Evolutionary conservation across 148 eudicot species (phyloP), one percentile per base, ranked within the genome.

Genomic region (Simmondsia chinensis): DNA sequence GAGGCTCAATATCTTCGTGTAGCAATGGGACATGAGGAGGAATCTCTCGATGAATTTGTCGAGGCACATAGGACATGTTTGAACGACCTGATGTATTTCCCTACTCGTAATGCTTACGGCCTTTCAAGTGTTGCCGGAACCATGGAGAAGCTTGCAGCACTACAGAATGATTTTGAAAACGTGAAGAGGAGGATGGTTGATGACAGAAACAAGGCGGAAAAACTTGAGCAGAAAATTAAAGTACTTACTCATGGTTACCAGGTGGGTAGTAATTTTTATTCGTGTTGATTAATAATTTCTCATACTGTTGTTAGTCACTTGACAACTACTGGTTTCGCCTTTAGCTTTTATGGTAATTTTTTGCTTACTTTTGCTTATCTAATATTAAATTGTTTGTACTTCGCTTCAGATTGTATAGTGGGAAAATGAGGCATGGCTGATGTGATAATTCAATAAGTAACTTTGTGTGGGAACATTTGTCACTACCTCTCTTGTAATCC

Each of bases 181-280:
- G 94, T 93, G 24, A 93, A 86, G 72, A 79, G 77, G 61, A 93
- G 62, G 65, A 74, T 79, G 86, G 96, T 82, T 50, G 99, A 93
- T 56, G 96, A 86, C 59, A 66, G 75, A 51, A 93, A 80, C 58
- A 93, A 82, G 76, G 99, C 99, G 21, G 80, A 73, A 43, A 72
- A 74, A 33, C 75, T 68, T 40, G 99, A 93, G 62, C 75, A 80
- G 75, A 93, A 82, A 71, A 76, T 93, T 28, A 75, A 79, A 56
- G 70, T 93, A 54, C 80, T 80, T 46, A 93, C 99, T 9, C 72
- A 66, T 52, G 96, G 99, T 30, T 93, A 82, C 57, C 83, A 91
- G 87, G 99, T 88, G 41, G 43, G 69, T 54, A 14, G 3, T 49
- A 7, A 25, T 39, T 21, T 33, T 30, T 39, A 11, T 24, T n/a